Conservation (phyloP, 2,329 filamentous ascomycete species). For the Phoma herbarum region DNA sequence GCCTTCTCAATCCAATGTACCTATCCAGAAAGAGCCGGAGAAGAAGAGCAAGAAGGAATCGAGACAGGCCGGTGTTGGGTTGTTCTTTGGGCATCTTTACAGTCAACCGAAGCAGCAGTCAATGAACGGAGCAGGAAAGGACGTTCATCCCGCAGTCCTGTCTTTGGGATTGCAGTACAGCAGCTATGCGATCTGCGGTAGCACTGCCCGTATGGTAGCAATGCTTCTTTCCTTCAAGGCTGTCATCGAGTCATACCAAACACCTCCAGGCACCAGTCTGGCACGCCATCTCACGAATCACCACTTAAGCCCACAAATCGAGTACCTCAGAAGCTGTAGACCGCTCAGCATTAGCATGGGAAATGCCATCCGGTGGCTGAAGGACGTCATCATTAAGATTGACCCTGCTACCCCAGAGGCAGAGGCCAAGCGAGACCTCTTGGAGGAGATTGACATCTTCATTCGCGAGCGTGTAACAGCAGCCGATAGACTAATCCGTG, state of each 20-base stretch:
- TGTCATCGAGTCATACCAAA: slow-evolving; percentile 92
- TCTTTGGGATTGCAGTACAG: slow-evolving; percentile 90
- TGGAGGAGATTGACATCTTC: slow-evolving; percentile 85
- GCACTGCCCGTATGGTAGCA: slow-evolving; percentile 84
- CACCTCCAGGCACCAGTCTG: slow-evolving; percentile 82
- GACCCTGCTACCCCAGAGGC: slow-evolving; percentile 85
- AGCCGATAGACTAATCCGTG: slow-evolving; percentile 85
- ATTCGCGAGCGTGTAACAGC: slow-evolving; percentile 89
- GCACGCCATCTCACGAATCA: slow-evolving; percentile 91
- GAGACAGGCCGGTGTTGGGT: slow-evolving; percentile 67
- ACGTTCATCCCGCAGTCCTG: slow-evolving; percentile 86
- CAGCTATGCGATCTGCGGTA: slow-evolving; percentile 87
- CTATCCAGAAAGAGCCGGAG: slow-evolving; percentile 41
- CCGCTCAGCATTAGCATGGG: slow-evolving; percentile 97
- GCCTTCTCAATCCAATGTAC: slow-evolving; percentile 43
- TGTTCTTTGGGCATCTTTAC: slow-evolving; percentile 77
- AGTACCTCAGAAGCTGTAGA: slow-evolving; percentile 91
- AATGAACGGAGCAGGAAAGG: slow-evolving; percentile 68
- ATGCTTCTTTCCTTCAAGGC: slow-evolving; percentile 90
- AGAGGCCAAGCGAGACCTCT: slow-evolving; percentile 80
- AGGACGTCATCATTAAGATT: slow-evolving; percentile 88
- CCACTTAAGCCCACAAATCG: slow-evolving; percentile 92
- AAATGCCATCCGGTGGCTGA: slow-evolving; percentile 93
- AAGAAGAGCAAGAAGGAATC: slow-evolving; percentile 48
- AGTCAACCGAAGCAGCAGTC: slow-evolving; percentile 75